A percentile compares a stretch with the other conserved stretches of the same genome.
Evolutionary conservation across 208 protist species (phyloP).

Genomic region (Acanthamoeba polyphaga): DNA sequence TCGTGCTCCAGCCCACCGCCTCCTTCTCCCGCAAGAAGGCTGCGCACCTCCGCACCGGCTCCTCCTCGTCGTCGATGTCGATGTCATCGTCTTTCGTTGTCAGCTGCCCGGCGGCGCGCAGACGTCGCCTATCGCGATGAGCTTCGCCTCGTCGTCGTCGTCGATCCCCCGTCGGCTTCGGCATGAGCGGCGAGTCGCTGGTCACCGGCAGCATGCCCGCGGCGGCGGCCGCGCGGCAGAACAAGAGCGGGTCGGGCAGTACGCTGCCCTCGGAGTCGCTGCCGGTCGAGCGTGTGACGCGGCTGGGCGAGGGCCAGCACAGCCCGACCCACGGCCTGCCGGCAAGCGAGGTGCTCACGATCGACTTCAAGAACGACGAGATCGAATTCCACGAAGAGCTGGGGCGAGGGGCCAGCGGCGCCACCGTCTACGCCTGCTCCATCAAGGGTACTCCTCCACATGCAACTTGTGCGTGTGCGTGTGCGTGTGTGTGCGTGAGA

Average conservation of each 20-base stretch:
- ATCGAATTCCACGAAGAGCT: conserved; percentile 59
- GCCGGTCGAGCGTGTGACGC: not conserved
- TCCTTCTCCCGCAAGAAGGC: conserved; percentile 35
- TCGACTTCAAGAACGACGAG: conserved; percentile 67
- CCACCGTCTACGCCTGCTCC: not conserved
- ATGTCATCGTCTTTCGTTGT: not conserved
- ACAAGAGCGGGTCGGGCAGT: not conserved
- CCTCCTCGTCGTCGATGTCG: not conserved
- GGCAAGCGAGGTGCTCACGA: conserved; percentile 8
- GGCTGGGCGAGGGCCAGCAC: not conserved
- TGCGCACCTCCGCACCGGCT: not conserved
- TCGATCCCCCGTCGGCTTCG: not conserved
- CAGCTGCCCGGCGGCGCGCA: not conserved
- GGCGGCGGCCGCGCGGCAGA: not conserved
- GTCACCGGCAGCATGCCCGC: not conserved
- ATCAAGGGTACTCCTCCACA: not conserved
- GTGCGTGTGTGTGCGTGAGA: no score
- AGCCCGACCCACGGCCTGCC: not conserved
- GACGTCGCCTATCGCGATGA: not conserved
- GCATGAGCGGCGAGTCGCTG: conserved; percentile 12
- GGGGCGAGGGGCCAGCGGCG: conserved; percentile 41
- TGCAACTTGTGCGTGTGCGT: no score
- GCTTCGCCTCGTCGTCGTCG: not conserved
- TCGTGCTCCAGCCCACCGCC: conserved; percentile 16
- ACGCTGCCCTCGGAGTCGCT: not conserved